Conservation (phyloP, 345 rosid species). For the Salix brachista region DNA sequence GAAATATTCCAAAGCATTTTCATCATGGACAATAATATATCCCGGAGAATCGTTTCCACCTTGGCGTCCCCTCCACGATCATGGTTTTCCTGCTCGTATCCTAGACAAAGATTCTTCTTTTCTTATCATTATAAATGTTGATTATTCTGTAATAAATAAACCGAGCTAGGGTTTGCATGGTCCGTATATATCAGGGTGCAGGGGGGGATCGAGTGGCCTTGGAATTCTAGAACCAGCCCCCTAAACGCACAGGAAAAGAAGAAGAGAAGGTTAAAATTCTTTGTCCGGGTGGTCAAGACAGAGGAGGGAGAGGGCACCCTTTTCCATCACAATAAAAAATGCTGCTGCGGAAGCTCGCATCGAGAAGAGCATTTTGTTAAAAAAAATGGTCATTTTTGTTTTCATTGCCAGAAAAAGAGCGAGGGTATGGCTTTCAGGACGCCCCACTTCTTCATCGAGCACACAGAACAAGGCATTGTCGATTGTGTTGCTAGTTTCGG, state of each 20-base stretch:
- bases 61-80: slow-evolving; percentile 27
- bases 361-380: not conserved
- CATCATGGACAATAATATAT: not conserved
- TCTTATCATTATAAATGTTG: not conserved
- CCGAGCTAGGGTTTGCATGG: too few species aligned
- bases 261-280: slow-evolving; percentile 1
- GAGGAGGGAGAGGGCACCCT: not conserved
- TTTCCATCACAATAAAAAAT: not conserved
- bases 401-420: not conserved
- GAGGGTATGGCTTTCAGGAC: not conserved
- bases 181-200: not conserved
- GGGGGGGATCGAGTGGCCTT: slow-evolving; percentile 6
- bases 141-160: not conserved
- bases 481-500: too few species aligned
- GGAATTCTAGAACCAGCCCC: slow-evolving; percentile 1
- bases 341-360: not conserved
- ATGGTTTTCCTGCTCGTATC: slow-evolving; percentile 14
- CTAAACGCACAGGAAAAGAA: not conserved
- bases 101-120: slow-evolving; percentile 45
- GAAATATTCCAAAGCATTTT: not conserved
- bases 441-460: too few species aligned
- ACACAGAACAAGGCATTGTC: too few species aligned
- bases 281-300: not conserved
- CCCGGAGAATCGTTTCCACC: slow-evolving; percentile 12
- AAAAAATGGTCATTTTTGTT: not conserved